Evolutionary conservation across 495 filamentous ascomycete species (phyloP), one percentile per base, ranked within the genome.

Genomic region (Penicillium samsonianum): DNA sequence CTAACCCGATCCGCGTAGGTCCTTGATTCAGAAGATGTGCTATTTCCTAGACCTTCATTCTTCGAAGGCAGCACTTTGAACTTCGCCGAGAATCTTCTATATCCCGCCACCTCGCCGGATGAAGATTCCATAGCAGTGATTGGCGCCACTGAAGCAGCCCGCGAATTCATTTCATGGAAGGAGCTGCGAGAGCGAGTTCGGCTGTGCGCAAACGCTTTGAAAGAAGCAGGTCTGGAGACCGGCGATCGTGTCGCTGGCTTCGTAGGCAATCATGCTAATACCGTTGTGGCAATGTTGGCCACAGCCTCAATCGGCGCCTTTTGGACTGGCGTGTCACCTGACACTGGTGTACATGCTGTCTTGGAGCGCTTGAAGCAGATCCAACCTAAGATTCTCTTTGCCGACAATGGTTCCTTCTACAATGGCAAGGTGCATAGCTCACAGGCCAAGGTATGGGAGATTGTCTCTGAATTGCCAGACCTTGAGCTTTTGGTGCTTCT

Each of bases 11-110:
- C 64, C 46, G 55, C 42, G 30, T 69, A 95, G 90, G 89, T 91
- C 23, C 73, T 97, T 14, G 79, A 86, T 30, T 71, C 82, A 30
- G 67, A 81, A 46, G 76, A 84, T 2, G 70, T 81, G 19, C 87
- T 98, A 74, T 97, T 94, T 65, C 94, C 94, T 12, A 83, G 89
- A 38, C 92, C 94, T 2, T 73, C 80, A 25, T 97, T 96, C 78
- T 98, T 96, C 67, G 69, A 82, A 40, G 88, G 87, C 7, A 84
- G 89, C 19, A 84, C 74, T 45, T 75, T 96, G 53, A 97, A 97
- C 66, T 96, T 96, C 69, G 91, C 92, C 22, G 90, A 96, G 75
- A 97, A 97, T 71, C 80, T 97, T 30, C 82, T 97, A 7, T 96
- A 84, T 67, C 91, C 92, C 5, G 73, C 77, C 14, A 78, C 78